Evolutionary conservation across 2,329 filamentous ascomycete genomes (phyloP), one percentile per base, ranked within the genome.

Genomic region (Penicillium nordicum): DNA sequence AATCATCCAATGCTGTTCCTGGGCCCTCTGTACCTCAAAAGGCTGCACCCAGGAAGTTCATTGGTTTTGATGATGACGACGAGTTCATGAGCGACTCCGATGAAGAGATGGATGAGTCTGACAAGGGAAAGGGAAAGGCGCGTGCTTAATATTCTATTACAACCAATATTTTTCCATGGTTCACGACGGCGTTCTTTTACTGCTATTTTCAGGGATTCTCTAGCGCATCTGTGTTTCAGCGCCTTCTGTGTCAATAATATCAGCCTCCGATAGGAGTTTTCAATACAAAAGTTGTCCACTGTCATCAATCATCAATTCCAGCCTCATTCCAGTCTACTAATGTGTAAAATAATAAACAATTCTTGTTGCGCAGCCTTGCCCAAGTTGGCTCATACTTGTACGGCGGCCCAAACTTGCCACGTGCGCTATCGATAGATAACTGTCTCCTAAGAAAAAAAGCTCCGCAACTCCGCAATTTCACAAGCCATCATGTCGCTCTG

Each of bases 41-140:
- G 27, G 52, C 69, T 23, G 66, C 70, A 2, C 64, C 71, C 7
- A 64, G 74, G 50, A 72, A 68, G 27, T 80, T 73, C 58, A 74
- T 76, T 49, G 78, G 78, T 1, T 80, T 80, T 53, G 78, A 80
- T 58, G 77, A 79, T 12, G 77, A 79, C 42, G 77, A 79, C 57
- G 76, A 79, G 49, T 74, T 76, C 43, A 75, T 76, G 68, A 76
- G 72, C 52, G 76, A 77, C 59, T 76, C 76, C 7, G 74, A 74
- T 27, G 69, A 68, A 8, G 63, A 66, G 14, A 53, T 44, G 30
- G 63, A 66, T 25, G 61, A 69, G 54, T 34, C 58, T 9, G 67
- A 70, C 27, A 76, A 77, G 59, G 72, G 71, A 36, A 76, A 74
- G 57, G 69, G 63, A 25, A 74, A 72, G 58, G 70, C 63, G 21